Percentiles rank a stretch among this genome's conserved stretches.
Conservation (phyloP, 2,329 filamentous ascomycete species). For the Cephalotrichum gorgonifer region DNA sequence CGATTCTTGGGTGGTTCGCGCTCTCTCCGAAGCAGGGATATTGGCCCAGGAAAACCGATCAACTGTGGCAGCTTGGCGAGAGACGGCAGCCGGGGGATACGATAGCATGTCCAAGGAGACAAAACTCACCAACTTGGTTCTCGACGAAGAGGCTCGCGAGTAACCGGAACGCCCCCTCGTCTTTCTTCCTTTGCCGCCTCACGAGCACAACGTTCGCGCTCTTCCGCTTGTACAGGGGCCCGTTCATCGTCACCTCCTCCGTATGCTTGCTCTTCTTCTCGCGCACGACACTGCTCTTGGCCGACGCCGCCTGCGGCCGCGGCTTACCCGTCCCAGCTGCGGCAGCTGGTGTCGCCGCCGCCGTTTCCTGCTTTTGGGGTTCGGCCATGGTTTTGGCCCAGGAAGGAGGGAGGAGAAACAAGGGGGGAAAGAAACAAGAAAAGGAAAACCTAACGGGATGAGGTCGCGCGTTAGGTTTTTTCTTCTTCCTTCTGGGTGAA, state of each 20-base stretch:
- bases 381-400: neutral
- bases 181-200: constrained; percentile 49
- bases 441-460: too few relatives aligned
- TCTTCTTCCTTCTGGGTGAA: too few relatives aligned
- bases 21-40: neutral
- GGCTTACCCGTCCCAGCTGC: neutral
- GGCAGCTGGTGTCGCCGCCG: neutral
- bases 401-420: too few relatives aligned
- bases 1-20: too few relatives aligned
- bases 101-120: neutral
- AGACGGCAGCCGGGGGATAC: neutral
- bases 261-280: neutral
- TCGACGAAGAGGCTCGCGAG: constrained; percentile 61
- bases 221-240: constrained; percentile 47
- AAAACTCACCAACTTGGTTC: constrained; percentile 62
- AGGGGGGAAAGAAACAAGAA: too few relatives aligned
- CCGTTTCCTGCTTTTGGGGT: neutral
- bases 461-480: too few relatives aligned
- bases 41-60: neutral
- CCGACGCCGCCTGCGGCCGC: neutral
- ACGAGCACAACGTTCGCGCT: constrained; percentile 42
- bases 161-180: constrained; percentile 40
- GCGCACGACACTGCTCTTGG: neutral
- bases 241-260: constrained; percentile 28
- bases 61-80: neutral